These are phyloP conservation scores for Aspergillus nomiae DNA, from an alignment of 2,329 filamentous ascomycete genomes.

Conservation along the genomic window DNA sequence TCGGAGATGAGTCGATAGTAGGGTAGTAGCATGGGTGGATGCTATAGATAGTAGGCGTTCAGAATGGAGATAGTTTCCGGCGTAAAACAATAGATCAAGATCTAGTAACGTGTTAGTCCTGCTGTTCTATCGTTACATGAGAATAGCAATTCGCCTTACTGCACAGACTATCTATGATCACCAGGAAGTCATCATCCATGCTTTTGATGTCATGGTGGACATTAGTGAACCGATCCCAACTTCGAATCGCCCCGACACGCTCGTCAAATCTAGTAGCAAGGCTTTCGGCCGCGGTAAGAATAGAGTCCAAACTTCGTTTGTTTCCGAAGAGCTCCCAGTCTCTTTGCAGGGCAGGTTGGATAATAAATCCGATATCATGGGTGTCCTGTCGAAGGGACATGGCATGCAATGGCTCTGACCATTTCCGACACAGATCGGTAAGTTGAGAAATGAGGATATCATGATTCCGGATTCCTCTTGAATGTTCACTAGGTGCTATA, in stretches of 20 bases:
- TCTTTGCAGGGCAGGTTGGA: constrained; percentile 49
- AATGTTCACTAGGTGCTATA: background rate
- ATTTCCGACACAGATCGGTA: constrained; percentile 10
- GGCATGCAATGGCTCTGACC: constrained; percentile 19
- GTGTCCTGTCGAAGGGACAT: constrained; percentile 49
- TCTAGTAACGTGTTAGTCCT: constrained; percentile 18
- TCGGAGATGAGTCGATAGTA: constrained; percentile 38
- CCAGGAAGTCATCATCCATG: constrained; percentile 39
- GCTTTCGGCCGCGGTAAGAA: constrained; percentile 18
- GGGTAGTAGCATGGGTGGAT: constrained; percentile 41
- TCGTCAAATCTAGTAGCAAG: constrained; percentile 38
- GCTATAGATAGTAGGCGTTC: constrained; percentile 35
- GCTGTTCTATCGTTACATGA: no score
- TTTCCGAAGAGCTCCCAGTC: constrained; percentile 50
- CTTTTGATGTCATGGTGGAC: constrained; percentile 28
- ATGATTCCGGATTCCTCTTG: background rate
- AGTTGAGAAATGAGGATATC: background rate
- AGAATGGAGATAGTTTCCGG: constrained; percentile 31
- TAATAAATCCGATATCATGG: constrained; percentile 58
- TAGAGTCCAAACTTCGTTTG: constrained; percentile 12
- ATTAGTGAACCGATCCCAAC: constrained; percentile 24
- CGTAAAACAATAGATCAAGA: constrained; percentile 43
- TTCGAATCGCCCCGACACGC: constrained; percentile 44
- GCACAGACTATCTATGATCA: constrained; percentile 49
- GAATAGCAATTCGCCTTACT: fast-evolving